These are phyloP conservation scores for Pythium brachiatum DNA, from an alignment of 352 stramenopile genomes.

Conservation along the genomic window DNA sequence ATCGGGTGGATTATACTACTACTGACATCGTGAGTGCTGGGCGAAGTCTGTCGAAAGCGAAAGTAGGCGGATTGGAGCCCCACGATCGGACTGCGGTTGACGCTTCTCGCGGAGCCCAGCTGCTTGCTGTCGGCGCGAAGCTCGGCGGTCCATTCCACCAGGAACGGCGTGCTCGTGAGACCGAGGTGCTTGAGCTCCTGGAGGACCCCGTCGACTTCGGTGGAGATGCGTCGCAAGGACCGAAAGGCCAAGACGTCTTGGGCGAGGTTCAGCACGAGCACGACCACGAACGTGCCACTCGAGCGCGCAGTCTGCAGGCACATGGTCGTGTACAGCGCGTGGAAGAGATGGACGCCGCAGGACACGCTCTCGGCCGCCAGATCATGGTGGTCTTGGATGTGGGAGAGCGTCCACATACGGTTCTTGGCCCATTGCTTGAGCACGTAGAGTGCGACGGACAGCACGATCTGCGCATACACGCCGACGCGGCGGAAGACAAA, in stretches of 20 bases:
- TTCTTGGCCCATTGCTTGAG: constrained; percentile 27
- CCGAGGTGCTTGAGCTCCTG: too few relatives aligned
- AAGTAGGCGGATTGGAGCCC: not conserved
- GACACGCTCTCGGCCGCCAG: constrained; percentile 17
- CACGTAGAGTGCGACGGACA: constrained; percentile 32
- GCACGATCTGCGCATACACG: constrained; percentile 25
- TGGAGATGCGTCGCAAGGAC: not conserved
- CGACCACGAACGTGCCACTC: constrained; percentile 21
- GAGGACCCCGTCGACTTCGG: not conserved
- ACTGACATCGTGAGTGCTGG: too few relatives aligned
- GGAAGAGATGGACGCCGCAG: constrained; percentile 30
- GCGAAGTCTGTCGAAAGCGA: too few relatives aligned
- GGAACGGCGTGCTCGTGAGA: too few relatives aligned
- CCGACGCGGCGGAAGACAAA: constrained; percentile 30
- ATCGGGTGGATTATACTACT: too few relatives aligned
- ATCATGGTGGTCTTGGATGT: constrained; percentile 28
- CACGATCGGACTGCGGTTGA: not conserved
- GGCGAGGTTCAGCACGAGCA: constrained; percentile 24
- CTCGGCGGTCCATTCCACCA: too few relatives aligned
- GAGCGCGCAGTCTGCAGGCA: constrained; percentile 42
- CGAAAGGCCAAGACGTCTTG: constrained; percentile 14
- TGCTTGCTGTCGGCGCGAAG: too few relatives aligned
- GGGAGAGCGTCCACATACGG: constrained; percentile 20
- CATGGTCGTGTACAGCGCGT: constrained; percentile 34
- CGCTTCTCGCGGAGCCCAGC: too few relatives aligned